Percentiles rank a stretch among this genome's conserved stretches.
Evolutionary conservation across 768 basidiomycete genomes (phyloP).

Genomic region (Podaxis pistillaris): DNA sequence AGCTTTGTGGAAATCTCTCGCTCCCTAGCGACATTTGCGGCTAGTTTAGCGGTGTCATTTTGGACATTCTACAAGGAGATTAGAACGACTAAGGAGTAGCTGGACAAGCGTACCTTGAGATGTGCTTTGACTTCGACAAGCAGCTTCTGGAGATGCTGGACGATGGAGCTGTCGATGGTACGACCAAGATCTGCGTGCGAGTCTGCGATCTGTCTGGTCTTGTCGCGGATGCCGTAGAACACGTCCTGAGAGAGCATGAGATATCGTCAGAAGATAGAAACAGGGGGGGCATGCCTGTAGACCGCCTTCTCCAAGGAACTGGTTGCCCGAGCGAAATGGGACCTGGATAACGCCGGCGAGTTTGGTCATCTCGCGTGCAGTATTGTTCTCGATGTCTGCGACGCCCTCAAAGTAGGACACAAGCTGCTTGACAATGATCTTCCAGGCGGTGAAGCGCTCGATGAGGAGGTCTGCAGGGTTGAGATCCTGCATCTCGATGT

Average conservation of each 20-base stretch:
- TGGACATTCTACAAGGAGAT: constrained; percentile 67
- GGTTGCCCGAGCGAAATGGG: constrained; percentile 92
- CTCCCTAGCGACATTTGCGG: constrained; percentile 88
- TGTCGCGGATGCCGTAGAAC: constrained; percentile 90
- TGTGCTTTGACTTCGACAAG: constrained; percentile 95
- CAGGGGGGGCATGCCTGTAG: constrained; percentile 56
- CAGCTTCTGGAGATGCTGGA: constrained; percentile 97
- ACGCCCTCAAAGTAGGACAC: constrained; percentile 83
- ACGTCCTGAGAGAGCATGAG: constrained; percentile 60
- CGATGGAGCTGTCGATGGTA: constrained; percentile 95
- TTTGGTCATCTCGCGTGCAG: constrained; percentile 89
- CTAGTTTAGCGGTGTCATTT: constrained; percentile 93
- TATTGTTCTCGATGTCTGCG: constrained; percentile 91
- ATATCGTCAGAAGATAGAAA: background rate
- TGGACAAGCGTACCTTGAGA: constrained; percentile 63
- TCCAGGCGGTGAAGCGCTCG: constrained; percentile 93
- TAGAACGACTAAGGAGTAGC: background rate
- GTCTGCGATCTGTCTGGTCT: constrained; percentile 90
- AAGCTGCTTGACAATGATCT: constrained; percentile 94
- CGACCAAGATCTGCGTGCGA: constrained; percentile 95
- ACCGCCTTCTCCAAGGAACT: constrained; percentile 97
- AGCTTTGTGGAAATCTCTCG: constrained; percentile 82
- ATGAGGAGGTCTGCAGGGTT: constrained; percentile 95
- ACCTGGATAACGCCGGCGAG: constrained; percentile 96
- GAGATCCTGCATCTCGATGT: constrained; percentile 85